Evolutionary conservation across 148 eudicot species (phyloP).

Genomic region (Chenopodium suecicum): DNA sequence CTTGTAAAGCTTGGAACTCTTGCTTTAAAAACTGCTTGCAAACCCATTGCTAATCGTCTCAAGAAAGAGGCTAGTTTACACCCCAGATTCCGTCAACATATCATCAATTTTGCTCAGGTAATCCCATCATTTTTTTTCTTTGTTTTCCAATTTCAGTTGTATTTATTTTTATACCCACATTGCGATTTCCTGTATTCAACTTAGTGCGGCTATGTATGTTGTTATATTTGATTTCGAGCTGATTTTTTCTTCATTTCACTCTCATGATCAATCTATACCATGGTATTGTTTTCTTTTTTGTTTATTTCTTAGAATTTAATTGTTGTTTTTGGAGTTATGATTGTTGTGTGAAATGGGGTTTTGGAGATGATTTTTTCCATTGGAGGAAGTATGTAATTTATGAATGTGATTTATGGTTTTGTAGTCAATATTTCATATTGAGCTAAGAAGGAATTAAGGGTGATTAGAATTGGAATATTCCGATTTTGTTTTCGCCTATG

Average conservation of each 20-base stretch:
- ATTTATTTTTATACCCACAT: neutral
- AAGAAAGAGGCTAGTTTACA: constrained; percentile 67
- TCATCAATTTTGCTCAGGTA: constrained; percentile 86
- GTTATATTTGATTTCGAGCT: neutral
- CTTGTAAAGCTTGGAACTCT: constrained; percentile 70
- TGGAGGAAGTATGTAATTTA: neutral
- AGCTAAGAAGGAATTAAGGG: neutral
- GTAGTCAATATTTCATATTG: neutral
- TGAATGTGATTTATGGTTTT: neutral
- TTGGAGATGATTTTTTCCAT: neutral
- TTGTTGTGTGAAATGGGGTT: neutral
- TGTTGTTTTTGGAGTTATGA: neutral
- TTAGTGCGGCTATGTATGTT: neutral
- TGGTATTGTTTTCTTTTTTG: neutral
- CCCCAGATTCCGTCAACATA: constrained; percentile 62
- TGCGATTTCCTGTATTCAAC: neutral
- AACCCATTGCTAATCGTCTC: constrained; percentile 74
- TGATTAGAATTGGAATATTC: neutral
- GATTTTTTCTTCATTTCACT: neutral
- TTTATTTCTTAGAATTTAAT: neutral
- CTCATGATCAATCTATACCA: neutral
- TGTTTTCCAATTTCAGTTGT: neutral
- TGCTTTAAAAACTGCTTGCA: constrained; percentile 61
- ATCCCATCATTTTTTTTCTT: neutral
- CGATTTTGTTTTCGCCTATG: neutral